Percentiles rank a stretch among this genome's conserved stretches.
phyloP scores from a whole-genome alignment of 208 protist species.

The Phytomonas francai region DNA sequence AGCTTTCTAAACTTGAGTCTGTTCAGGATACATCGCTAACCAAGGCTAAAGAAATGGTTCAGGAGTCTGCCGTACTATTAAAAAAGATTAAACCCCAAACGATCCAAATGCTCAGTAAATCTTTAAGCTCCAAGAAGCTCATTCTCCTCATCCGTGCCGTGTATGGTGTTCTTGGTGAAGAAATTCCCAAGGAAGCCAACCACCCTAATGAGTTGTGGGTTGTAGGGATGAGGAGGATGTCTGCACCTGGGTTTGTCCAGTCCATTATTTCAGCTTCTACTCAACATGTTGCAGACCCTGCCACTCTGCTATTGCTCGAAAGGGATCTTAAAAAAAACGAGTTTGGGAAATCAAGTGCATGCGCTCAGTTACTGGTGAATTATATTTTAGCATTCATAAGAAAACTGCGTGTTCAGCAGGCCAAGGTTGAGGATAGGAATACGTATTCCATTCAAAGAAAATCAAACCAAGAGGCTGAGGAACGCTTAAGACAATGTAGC shows the following conservation, averaged over 20 bases:
- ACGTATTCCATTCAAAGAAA: background rate
- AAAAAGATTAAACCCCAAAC: slow-evolving; percentile 22
- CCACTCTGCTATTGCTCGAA: background rate
- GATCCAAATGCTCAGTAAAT: slow-evolving; percentile 32
- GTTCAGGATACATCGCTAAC: slow-evolving; percentile 5
- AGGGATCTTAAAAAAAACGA: background rate
- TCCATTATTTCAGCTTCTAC: background rate
- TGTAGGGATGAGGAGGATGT: slow-evolving; percentile 30
- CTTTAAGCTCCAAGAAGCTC: slow-evolving; percentile 34
- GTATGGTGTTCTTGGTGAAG: slow-evolving; percentile 54
- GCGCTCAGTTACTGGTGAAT: background rate
- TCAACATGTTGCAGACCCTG: background rate
- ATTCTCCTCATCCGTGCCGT: slow-evolving; percentile 35
- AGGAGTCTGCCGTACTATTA: slow-evolving; percentile 21
- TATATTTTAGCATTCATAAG: slow-evolving; percentile 1
- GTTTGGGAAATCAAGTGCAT: background rate
- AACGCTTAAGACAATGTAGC: background rate
- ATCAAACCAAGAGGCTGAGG: background rate
- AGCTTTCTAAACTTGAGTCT: background rate
- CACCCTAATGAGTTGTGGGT: slow-evolving; percentile 50
- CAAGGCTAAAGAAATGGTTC: slow-evolving; percentile 21
- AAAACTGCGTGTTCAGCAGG: background rate
- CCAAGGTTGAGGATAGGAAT: background rate
- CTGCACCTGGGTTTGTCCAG: slow-evolving; percentile 5
- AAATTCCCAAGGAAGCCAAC: slow-evolving; percentile 29